Conservation (phyloP, 2,329 filamentous ascomycete species). For the Keithomyces neogunnii region DNA sequence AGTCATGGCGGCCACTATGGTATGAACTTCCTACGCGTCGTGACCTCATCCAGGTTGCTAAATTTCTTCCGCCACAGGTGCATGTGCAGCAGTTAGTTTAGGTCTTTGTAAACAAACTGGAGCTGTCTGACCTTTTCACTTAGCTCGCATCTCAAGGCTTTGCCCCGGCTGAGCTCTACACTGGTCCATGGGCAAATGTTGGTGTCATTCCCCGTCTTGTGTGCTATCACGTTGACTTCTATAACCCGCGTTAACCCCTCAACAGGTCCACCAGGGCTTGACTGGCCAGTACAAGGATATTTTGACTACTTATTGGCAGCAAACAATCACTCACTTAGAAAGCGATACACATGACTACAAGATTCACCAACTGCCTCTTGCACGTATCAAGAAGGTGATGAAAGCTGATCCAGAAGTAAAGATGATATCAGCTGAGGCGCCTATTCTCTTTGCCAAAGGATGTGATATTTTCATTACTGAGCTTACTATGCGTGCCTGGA, state of each 20-base stretch:
- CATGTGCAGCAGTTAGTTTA: conserved; percentile 35
- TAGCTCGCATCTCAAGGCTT: conserved; percentile 82
- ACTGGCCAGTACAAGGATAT: conserved; percentile 93
- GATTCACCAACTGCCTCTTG: conserved; percentile 88
- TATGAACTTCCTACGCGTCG: conserved; percentile 30
- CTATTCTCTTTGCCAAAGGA: conserved; percentile 95
- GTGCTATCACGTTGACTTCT: not conserved
- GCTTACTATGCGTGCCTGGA: conserved; percentile 98
- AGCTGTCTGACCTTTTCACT: conserved; percentile 15
- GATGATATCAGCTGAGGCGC: conserved; percentile 98
- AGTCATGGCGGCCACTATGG: conserved; percentile 71
- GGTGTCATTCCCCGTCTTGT: conserved; percentile 19
- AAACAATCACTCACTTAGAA: conserved; percentile 93
- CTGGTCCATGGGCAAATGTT: conserved; percentile 92
- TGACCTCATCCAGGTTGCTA: conserved; percentile 2
- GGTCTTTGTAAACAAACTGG: not conserved
- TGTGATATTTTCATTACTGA: conserved; percentile 99
- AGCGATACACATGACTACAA: conserved; percentile 97
- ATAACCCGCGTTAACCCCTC: not conserved
- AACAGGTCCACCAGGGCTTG: conserved; percentile 86
- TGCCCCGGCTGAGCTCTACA: conserved; percentile 88
- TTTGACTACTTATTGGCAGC: conserved; percentile 97
- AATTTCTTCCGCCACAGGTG: conserved; percentile 27
- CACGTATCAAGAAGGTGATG: conserved; percentile 99
- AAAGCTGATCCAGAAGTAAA: conserved; percentile 98